Percentiles rank a stretch among this genome's conserved stretches.
phyloP scores from a whole-genome alignment of 192 early-diverging fungal species.

The Coemansia sp. region DNA sequence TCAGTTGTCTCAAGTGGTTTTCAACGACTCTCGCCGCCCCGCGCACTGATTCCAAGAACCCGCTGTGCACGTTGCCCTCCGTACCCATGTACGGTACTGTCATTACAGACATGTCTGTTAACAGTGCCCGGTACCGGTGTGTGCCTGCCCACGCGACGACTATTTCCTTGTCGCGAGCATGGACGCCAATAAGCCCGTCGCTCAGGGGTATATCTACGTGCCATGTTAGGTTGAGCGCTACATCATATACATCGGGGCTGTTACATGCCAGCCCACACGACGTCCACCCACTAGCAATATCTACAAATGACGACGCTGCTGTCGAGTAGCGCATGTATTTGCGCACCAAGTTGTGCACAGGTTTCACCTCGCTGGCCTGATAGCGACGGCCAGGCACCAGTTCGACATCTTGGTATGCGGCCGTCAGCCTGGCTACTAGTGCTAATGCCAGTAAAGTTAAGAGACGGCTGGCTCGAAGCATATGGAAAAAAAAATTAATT shows the following conservation, averaged over 20 bases:
- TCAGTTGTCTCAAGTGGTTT: slow-evolving; percentile 14
- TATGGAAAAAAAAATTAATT: background rate
- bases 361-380: slow-evolving; percentile 23
- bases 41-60: slow-evolving; percentile 33
- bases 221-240: slow-evolving; percentile 49
- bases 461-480: background rate
- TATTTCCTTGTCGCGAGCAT: slow-evolving; percentile 33
- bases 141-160: slow-evolving; percentile 50
- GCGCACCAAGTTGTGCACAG: slow-evolving; percentile 31
- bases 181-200: slow-evolving; percentile 41
- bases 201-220: slow-evolving; percentile 41
- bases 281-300: slow-evolving; percentile 33
- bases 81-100: slow-evolving; percentile 33
- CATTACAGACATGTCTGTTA: slow-evolving; percentile 44
- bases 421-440: background rate
- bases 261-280: slow-evolving; percentile 45
- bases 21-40: slow-evolving; percentile 17
- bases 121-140: slow-evolving; percentile 46
- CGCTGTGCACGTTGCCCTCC: slow-evolving; percentile 37
- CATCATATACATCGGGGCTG: slow-evolving; percentile 42
- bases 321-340: slow-evolving; percentile 56
- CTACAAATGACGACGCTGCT: slow-evolving; percentile 50
- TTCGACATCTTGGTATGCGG: slow-evolving; percentile 25
- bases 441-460: background rate
- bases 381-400: slow-evolving; percentile 37